Evolutionary conservation across 2,329 filamentous ascomycete species (phyloP), one percentile per base, ranked within the genome.

Genomic region (Aureobasidium sp.): DNA sequence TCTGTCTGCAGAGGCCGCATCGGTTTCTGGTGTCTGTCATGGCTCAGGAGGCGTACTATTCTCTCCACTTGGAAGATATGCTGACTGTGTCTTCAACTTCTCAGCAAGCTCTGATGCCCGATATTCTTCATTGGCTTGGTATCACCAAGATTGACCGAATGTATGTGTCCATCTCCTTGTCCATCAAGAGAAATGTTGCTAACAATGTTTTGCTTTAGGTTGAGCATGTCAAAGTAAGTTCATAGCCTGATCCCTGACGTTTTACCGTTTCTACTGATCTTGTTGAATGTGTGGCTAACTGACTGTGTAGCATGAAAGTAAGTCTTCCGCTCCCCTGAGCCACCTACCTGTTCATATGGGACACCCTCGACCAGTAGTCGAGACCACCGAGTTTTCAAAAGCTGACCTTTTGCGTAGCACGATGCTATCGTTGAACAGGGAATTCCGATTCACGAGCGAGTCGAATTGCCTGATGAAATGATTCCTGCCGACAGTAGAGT

Each of bases 131-230:
- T 76, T 97, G 94, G 94, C 84, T 99, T 34, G 94, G 94, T 64
- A 97, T 99, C 72, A 94, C 89, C 73, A 97, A 97, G 81, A 97
- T 99, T 71, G 94, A 99, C 74, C 84, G 92, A 64, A 99, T 97
- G 94, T 41, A n/a, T 30, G 51, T 55, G 29, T 29, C 36, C 25
- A n/a, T 27, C 4, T 39, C 21, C 21, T 32, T 10, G 21, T 32
- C 10, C 32, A 14, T 16, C 13, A 32, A 21, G 21, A 21, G 16
- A 55, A 1, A 41, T 25, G 10, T 44, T 44, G 51, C 51, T 55
- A 25, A 55, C 21, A 6, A 8, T 44, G 7, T 30, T 55, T 42
- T 34, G 45, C 27, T 44, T 29, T 10, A 55, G 51, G 51, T 79
- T 97, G 68, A 96, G 90, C 78, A 97, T 97, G 94, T 96, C 90